Base-by-base conservation (phyloP, 129 eudicot genomes). In the Saposhnikovia divaricata region DNA sequence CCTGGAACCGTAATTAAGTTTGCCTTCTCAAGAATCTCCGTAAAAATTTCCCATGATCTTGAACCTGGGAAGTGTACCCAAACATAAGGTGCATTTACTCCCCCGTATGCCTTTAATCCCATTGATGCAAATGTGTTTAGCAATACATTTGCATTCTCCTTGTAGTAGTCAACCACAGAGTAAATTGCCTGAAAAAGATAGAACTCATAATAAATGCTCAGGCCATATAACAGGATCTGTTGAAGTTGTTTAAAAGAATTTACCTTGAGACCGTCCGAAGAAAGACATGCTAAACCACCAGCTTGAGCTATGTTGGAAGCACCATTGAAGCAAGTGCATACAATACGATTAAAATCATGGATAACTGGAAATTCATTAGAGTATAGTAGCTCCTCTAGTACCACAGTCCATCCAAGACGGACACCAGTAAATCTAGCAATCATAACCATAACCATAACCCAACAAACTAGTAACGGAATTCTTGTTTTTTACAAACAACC, bases 61-160 rank as follows among this genome's bases (percentile, higher is more conserved):
- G 87, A 78, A 38, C 97, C 97, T 0, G 98, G 98, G 76, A 94
- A 94, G 81, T 94, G 97, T 18, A 94, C 97, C 98, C 98, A 94
- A 42, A 94, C 90, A 50, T 94, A 94, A 6, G 98, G 98, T 25
- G 98, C 98, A 40, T 94, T 94, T 78, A 84, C 82, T 4, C 98
- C 98, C 11, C 98, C 98, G 63, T 94, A 90, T 34, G 87, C 93
- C 69, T 81, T 87, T 6, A 91, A 82, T 31, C 97, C 97, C 39
- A 91, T 48, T 50, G 96, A 88, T 31, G 85, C 74, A 78, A 94
- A 94, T 2, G 93, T 87, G 18, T 91, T 88, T 3, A 87, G 78
- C 83, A 94, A 80, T 47, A 94, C 90, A 75, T 87, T 83, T 15
- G 98, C 93, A 31, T 94, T 94, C 84, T 89, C 93, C 92, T 83